Conservation (phyloP, 1,284 basidiomycete genomes). For the Sporisorium iseilematis-ciliati region DNA sequence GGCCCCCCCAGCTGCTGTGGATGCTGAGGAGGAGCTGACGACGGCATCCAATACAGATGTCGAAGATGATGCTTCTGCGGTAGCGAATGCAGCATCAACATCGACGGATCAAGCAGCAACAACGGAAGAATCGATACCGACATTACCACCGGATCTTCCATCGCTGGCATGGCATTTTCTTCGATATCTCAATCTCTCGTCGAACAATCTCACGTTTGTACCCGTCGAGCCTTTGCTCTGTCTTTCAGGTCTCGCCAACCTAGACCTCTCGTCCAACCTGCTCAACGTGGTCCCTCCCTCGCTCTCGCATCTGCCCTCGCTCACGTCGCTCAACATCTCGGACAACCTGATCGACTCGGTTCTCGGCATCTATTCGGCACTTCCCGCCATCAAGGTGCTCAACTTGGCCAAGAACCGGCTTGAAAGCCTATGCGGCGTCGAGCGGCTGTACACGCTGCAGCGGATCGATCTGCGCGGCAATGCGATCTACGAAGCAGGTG, state of each 20-base stretch:
- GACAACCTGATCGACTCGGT: conserved; percentile 98
- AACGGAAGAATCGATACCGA: conserved; percentile 73
- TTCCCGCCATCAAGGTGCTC: conserved; percentile 54
- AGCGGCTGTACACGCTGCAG: conserved; percentile 84
- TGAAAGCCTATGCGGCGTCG: conserved; percentile 91
- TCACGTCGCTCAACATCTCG: conserved; percentile 86
- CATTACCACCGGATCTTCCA: conserved; percentile 73
- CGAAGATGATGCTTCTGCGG: conserved; percentile 2
- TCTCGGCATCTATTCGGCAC: conserved; percentile 75
- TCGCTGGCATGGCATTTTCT: conserved; percentile 82
- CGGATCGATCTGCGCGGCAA: conserved; percentile 89
- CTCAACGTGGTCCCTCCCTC: conserved; percentile 75
- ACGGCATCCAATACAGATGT: conserved; percentile 12
- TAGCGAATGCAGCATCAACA: not conserved
- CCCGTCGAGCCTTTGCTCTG: conserved; percentile 73
- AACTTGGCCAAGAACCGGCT: conserved; percentile 78
- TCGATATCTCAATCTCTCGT: conserved; percentile 81
- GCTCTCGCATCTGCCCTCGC: conserved; percentile 80
- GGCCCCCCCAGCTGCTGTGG: not conserved
- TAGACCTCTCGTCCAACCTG: conserved; percentile 71
- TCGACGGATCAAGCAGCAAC: not conserved
- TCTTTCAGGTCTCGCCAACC: conserved; percentile 72
- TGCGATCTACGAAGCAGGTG: conserved; percentile 82
- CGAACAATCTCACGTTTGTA: conserved; percentile 86
- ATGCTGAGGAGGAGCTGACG: not conserved